Evolutionary conservation across 331 rosid species (phyloP).

Genomic region (Acacia pycnantha): DNA sequence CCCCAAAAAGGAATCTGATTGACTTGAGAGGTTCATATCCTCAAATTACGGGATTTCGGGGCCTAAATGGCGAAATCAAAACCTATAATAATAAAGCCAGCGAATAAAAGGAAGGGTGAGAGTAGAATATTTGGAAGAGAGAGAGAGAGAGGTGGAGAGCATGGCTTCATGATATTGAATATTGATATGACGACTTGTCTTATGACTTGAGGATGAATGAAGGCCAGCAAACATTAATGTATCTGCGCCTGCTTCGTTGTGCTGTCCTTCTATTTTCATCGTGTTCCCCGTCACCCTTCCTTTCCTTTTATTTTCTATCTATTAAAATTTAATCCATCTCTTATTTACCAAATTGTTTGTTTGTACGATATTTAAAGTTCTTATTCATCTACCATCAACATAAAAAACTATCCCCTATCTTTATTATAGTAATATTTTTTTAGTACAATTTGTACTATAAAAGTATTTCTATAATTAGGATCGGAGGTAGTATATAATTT

Average conservation of each 20-base stretch:
- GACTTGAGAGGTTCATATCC: background rate
- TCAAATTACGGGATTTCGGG: background rate
- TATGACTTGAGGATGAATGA: background rate
- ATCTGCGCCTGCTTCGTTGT: background rate
- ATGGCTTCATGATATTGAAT: background rate
- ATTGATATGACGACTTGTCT: background rate
- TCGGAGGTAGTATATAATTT: no score
- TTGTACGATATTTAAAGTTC: no score
- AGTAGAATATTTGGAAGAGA: background rate
- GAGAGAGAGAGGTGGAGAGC: background rate
- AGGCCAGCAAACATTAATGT: no score
- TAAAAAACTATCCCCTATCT: no score
- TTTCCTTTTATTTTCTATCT: no score
- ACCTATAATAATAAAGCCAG: background rate
- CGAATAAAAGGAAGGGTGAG: background rate
- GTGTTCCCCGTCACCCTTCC: constrained; percentile 10
- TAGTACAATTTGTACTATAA: no score
- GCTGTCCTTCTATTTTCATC: constrained; percentile 7
- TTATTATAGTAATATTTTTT: no score
- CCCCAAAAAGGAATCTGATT: background rate
- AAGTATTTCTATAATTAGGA: no score
- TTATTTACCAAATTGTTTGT: no score
- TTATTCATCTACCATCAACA: no score
- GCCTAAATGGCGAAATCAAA: background rate
- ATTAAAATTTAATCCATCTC: no score